phyloP scores from a whole-genome alignment of 2,329 filamentous ascomycete genomes.

The Aureobasidium melanogenum region DNA sequence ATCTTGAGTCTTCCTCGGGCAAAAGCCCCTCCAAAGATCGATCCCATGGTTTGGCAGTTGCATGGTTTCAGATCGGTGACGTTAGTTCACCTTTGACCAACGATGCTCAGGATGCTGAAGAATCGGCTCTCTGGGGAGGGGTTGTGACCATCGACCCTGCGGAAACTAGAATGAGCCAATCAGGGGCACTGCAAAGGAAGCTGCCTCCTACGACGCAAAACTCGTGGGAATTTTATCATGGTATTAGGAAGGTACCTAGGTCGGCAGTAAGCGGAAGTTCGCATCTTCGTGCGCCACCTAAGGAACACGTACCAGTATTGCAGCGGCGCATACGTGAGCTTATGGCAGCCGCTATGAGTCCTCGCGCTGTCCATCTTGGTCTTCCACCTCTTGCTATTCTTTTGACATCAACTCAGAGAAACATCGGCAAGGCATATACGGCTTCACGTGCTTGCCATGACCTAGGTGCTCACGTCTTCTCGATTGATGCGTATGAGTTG shows the following conservation, averaged over 20 bases:
- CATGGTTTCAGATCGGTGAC: conserved; percentile 87
- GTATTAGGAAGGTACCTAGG: conserved; percentile 53
- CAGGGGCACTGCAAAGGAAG: conserved; percentile 74
- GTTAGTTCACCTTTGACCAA: conserved; percentile 43
- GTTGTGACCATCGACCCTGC: conserved; percentile 78
- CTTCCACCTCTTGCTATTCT: conserved; percentile 84
- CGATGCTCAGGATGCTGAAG: conserved; percentile 48
- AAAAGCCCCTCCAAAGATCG: conserved; percentile 30
- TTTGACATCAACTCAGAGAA: conserved; percentile 81
- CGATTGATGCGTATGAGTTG: conserved; percentile 87
- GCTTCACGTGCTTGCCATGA: conserved; percentile 73
- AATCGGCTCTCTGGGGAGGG: conserved; percentile 70
- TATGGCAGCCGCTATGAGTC: conserved; percentile 79
- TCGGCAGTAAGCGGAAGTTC: conserved; percentile 50
- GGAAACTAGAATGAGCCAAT: conserved; percentile 82
- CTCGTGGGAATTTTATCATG: conserved; percentile 85
- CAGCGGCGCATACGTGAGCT: conserved; percentile 67
- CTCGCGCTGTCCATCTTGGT: conserved; percentile 73
- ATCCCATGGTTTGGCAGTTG: conserved; percentile 43
- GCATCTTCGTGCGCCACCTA: conserved; percentile 25
- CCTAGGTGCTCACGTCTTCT: conserved; percentile 81
- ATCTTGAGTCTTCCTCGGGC: not conserved
- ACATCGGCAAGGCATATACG: conserved; percentile 82
- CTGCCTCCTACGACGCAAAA: conserved; percentile 68
- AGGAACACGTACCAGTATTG: conserved; percentile 35